Evolutionary conservation across 768 basidiomycete genomes (phyloP).

Genomic region (Suillus americanus): DNA sequence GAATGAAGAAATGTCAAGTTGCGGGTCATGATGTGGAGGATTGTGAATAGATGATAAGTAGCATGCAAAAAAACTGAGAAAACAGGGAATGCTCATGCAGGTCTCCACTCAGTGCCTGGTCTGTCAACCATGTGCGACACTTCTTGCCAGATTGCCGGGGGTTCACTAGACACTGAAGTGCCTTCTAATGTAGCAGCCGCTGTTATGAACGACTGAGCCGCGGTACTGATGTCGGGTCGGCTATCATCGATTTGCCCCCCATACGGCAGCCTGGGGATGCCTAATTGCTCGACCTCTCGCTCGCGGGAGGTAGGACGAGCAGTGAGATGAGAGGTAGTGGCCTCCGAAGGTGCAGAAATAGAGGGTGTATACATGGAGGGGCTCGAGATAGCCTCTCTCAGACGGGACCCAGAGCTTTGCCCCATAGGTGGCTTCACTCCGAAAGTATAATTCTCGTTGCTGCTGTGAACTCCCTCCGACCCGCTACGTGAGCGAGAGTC

Average conservation of each 20-base stretch:
- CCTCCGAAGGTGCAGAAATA: slow-evolving; percentile 24
- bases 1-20: background rate
- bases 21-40: slow-evolving; percentile 3
- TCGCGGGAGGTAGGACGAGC: slow-evolving; percentile 16
- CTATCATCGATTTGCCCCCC: slow-evolving; percentile 32
- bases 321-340: slow-evolving; percentile 24
- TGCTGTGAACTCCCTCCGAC: slow-evolving; percentile 46
- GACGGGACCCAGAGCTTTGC: slow-evolving; percentile 16
- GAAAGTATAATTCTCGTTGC: slow-evolving; percentile 73
- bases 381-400: slow-evolving; percentile 17
- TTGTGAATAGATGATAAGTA: slow-evolving; percentile 29
- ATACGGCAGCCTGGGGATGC: slow-evolving; percentile 24
- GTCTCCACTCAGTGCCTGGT: slow-evolving; percentile 37
- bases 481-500: slow-evolving; percentile 40
- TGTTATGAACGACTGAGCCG: slow-evolving; percentile 67
- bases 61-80: slow-evolving; percentile 18
- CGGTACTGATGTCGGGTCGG: slow-evolving; percentile 66
- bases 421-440: slow-evolving; percentile 32
- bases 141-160: slow-evolving; percentile 49
- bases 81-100: slow-evolving; percentile 33
- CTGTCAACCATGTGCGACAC: slow-evolving; percentile 44
- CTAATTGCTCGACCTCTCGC: slow-evolving; percentile 22
- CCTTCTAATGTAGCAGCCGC: slow-evolving; percentile 59
- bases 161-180: slow-evolving; percentile 51
- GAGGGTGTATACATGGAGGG: slow-evolving; percentile 14